A percentile compares a stretch with the other conserved stretches of the same genome.
Conservation (phyloP, 2,329 filamentous ascomycete genomes). For the Colletotrichum siamense region DNA sequence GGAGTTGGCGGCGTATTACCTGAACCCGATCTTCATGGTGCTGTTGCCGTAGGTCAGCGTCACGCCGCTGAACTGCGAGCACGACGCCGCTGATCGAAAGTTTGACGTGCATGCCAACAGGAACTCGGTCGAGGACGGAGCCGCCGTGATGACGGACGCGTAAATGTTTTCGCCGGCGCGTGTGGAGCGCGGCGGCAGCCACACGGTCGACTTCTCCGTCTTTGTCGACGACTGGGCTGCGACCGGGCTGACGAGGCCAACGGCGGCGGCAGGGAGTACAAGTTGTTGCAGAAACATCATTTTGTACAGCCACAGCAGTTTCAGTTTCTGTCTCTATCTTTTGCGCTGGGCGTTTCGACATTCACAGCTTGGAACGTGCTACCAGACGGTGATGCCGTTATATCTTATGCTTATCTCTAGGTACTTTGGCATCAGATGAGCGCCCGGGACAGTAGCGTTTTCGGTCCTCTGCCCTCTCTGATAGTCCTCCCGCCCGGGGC, state of each 20-base stretch:
- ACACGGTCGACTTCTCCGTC: slow-evolving; percentile 6
- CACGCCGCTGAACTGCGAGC: slow-evolving; percentile 8
- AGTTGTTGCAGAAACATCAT: background rate
- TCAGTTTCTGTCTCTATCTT: background rate
- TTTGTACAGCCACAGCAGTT: background rate
- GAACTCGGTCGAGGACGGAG: slow-evolving; percentile 12
- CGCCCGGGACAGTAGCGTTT: background rate
- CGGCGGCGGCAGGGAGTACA: background rate
- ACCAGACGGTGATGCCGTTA: background rate
- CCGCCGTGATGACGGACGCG: slow-evolving; percentile 19
- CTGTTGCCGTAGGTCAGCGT: slow-evolving; percentile 11
- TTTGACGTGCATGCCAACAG: slow-evolving; percentile 9
- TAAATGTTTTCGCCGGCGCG: slow-evolving; percentile 2
- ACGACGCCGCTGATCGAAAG: slow-evolving; percentile 4
- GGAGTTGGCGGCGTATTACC: background rate
- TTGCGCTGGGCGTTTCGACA: background rate
- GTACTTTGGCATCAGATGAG: background rate
- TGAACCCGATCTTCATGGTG: slow-evolving; percentile 7
- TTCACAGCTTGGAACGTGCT: background rate
- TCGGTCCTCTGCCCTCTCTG: background rate
- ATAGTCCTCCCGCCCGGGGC: background rate
- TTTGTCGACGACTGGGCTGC: slow-evolving; percentile 3
- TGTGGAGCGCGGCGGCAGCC: slow-evolving; percentile 15
- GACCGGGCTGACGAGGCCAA: background rate
- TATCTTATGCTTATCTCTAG: background rate